Conservation (phyloP, 495 filamentous ascomycete genomes). For the Paragyromitra xinjiangensis region DNA sequence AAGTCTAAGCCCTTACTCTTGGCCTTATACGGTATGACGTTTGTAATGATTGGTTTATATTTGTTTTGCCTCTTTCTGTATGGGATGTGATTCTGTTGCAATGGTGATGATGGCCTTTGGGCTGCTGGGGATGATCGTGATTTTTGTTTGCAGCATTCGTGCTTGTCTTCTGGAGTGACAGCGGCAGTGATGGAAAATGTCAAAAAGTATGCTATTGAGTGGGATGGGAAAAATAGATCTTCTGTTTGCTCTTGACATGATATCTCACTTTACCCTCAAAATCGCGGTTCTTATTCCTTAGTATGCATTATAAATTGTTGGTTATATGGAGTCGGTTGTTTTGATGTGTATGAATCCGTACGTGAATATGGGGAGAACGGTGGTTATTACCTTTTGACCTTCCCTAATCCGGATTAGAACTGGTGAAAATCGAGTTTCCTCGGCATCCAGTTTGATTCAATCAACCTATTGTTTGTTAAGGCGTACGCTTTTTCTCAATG, state of each 20-base stretch:
- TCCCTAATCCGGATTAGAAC: too few relatives aligned
- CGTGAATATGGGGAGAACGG: too few relatives aligned
- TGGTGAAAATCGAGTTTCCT: too few relatives aligned
- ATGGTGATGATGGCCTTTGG: conserved; percentile 3
- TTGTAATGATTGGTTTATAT: conserved; percentile 20
- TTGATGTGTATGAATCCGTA: too few relatives aligned
- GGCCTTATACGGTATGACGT: not conserved
- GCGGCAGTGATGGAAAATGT: conserved; percentile 5
- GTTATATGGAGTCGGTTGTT: too few relatives aligned
- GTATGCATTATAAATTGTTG: not conserved
- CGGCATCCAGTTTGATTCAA: too few relatives aligned
- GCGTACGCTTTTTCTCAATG: too few relatives aligned
- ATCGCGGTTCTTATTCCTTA: not conserved
- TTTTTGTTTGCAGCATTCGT: conserved; percentile 11
- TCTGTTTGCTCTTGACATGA: not conserved
- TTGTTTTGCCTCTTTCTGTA: conserved; percentile 22
- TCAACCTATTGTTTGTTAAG: too few relatives aligned
- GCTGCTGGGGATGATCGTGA: conserved; percentile 2
- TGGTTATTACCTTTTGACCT: too few relatives aligned
- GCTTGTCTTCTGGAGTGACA: conserved; percentile 2
- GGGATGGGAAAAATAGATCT: conserved; percentile 8
- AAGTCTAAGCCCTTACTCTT: not conserved
- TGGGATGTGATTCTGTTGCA: not conserved
- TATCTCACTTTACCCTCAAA: not conserved
- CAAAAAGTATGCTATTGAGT: not conserved